Evolutionary conservation across 1,139 yeast species (phyloP).

Genomic region (Yarrowia galli): DNA sequence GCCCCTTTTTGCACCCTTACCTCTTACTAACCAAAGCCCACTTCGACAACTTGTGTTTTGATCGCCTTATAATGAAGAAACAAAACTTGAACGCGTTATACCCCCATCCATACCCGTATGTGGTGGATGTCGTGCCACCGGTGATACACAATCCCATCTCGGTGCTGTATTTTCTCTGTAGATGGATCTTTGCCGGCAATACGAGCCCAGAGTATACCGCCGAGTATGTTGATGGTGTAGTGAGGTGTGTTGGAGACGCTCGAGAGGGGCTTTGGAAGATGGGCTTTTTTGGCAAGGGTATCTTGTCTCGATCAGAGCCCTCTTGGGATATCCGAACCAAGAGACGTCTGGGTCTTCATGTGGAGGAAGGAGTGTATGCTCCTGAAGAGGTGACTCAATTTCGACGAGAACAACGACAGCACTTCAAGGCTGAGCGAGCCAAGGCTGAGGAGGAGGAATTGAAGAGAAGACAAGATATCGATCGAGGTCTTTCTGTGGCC

Average conservation of each 20-base stretch:
- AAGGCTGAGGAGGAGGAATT: conserved; percentile 50
- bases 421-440: conserved; percentile 68
- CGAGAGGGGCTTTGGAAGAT: conserved; percentile 75
- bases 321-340: conserved; percentile 78
- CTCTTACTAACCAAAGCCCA: not conserved
- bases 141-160: conserved; percentile 52
- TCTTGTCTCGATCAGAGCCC: conserved; percentile 87
- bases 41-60: too few species aligned
- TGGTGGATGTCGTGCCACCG: conserved; percentile 46
- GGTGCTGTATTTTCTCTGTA: conserved; percentile 48
- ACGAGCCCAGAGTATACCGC: conserved; percentile 48
- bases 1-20: not conserved
- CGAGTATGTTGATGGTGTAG: conserved; percentile 51
- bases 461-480: conserved; percentile 45
- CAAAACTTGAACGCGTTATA: conserved; percentile 24
- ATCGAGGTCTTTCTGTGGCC: conserved; percentile 43
- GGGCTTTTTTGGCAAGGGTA: conserved; percentile 96
- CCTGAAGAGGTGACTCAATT: conserved; percentile 79
- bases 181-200: conserved; percentile 50
- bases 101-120: conserved; percentile 20
- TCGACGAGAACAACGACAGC: conserved; percentile 74
- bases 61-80: conserved; percentile 3
- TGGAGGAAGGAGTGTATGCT: conserved; percentile 51
- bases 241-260: conserved; percentile 53
- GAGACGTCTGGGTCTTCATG: conserved; percentile 58